Percentiles rank a stretch among this genome's conserved stretches.
Conservation (phyloP, 73 alveolate genomes). For the Paramecium tetraurelia region DNA sequence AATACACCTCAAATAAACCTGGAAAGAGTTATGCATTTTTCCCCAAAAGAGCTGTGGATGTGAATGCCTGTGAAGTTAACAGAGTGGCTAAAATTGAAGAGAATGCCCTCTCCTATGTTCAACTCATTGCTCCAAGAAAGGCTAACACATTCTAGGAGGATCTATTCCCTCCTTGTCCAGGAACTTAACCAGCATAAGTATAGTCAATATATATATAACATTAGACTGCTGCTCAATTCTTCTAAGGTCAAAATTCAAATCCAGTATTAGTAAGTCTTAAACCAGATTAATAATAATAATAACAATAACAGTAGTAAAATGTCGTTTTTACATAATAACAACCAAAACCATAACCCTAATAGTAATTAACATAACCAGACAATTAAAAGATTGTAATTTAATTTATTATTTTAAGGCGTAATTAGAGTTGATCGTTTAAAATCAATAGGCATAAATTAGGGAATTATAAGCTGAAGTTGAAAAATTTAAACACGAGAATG, state of each 20-base stretch:
- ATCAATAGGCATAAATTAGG: not conserved
- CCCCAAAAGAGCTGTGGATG: conserved; percentile 81
- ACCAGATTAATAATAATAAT: not conserved
- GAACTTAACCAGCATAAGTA: conserved; percentile 76
- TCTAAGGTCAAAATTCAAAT: not conserved
- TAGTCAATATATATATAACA: conserved; percentile 6
- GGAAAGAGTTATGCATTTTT: conserved; percentile 77
- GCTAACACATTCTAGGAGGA: conserved; percentile 74
- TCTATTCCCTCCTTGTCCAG: conserved; percentile 72
- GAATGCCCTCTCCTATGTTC: conserved; percentile 67
- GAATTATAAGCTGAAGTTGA: not conserved
- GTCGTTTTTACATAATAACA: not conserved
- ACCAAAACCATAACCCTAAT: not conserved
- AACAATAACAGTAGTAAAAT: not conserved
- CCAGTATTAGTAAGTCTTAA: not conserved
- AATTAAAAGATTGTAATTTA: not conserved
- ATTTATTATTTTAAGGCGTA: not conserved
- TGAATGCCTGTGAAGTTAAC: conserved; percentile 62
- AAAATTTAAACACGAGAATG: not conserved
- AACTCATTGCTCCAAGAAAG: conserved; percentile 78
- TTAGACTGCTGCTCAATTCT: not conserved
- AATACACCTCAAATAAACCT: conserved; percentile 65
- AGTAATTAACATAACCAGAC: not conserved
- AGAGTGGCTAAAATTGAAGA: conserved; percentile 79
- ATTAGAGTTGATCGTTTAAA: not conserved